Evolutionary conservation across 768 basidiomycete genomes (phyloP).

Genomic region (Leccinum boreale): DNA sequence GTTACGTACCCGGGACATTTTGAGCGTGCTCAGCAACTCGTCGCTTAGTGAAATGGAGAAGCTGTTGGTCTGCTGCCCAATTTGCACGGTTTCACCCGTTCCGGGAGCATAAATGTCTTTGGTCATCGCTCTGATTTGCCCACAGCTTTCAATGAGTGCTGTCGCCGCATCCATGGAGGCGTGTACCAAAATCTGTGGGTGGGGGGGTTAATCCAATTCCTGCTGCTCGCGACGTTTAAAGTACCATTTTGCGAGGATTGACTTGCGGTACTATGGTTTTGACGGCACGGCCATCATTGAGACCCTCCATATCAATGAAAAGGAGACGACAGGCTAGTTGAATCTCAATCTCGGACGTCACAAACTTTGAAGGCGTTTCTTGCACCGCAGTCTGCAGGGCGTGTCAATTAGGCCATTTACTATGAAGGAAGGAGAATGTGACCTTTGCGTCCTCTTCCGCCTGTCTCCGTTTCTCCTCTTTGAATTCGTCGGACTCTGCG

Average conservation of each 20-base stretch:
- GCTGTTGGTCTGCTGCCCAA: conserved; percentile 93
- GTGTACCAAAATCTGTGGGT: conserved; percentile 79
- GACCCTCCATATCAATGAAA: conserved; percentile 94
- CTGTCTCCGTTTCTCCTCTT: conserved; percentile 64
- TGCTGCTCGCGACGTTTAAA: conserved; percentile 8
- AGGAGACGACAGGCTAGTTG: conserved; percentile 83
- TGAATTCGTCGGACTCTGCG: conserved; percentile 75
- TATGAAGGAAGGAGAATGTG: not conserved
- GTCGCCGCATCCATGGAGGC: conserved; percentile 65
- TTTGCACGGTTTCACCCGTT: conserved; percentile 75
- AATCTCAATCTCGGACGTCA: conserved; percentile 71
- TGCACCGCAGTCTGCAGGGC: conserved; percentile 59
- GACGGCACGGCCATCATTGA: conserved; percentile 94
- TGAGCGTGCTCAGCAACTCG: conserved; percentile 70
- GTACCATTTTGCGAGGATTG: conserved; percentile 92
- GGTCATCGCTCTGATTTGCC: conserved; percentile 84
- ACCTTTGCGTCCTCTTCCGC: conserved; percentile 79
- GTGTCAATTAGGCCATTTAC: not conserved
- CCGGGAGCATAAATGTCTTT: conserved; percentile 84
- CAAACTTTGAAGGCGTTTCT: conserved; percentile 91
- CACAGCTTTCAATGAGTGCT: conserved; percentile 76
- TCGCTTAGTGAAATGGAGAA: conserved; percentile 95
- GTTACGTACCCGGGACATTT: conserved; percentile 78
- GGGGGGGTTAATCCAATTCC: not conserved
- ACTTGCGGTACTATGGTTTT: conserved; percentile 97